Base-by-base conservation (phyloP, 192 early-diverging fungal genomes). In the Umbelopsis vinacea region DNA sequence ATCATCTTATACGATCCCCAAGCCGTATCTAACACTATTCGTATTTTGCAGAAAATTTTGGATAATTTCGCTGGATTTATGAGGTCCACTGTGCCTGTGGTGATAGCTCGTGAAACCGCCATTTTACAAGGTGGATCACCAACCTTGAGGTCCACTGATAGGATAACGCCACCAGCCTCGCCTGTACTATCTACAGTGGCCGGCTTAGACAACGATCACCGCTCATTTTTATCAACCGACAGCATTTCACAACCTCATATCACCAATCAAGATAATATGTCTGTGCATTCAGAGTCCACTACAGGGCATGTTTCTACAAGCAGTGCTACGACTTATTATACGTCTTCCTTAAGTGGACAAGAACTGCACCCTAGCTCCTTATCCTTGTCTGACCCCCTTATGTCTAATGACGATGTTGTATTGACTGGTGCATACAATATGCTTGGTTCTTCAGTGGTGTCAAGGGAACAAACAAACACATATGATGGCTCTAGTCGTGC, bases 11-110 rank as follows among this genome's bases (percentile, higher is more conserved):
- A 3, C 29, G 1, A 29, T 29, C 3, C 29, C 29, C 29, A 29
- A 29, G 29, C 29, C 3, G 1, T 29, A 29, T 1, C 29, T 29
- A 29, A 29, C 29, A 29, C 29, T 29, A 29, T 3, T 4, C 33
- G 14, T 19, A n/a, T 22, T 12, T 3, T 33, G 33, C 7, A 63
- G 57, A 63, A 63, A 63, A 63, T 63, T 12, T n/a, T 63, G 12
- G 57, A 63, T 12, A 63, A 63, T 63, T 63, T 63, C 12, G 15
- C 57, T 11, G 57, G 26, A 19, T 63, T 63, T 26, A 63, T 63
- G 57, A 29, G 57, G 11, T 17, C 33, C 19, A 63, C 57, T 19
- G 19, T 63, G 6, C 57, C 57, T 1, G 33, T 17, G 2, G 14
- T 63, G 12, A 35, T 63, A 11, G 57, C 26, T 14, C 57, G 57